Conservation (phyloP, 768 basidiomycete species). For the Infundibulicybe gibba region DNA sequence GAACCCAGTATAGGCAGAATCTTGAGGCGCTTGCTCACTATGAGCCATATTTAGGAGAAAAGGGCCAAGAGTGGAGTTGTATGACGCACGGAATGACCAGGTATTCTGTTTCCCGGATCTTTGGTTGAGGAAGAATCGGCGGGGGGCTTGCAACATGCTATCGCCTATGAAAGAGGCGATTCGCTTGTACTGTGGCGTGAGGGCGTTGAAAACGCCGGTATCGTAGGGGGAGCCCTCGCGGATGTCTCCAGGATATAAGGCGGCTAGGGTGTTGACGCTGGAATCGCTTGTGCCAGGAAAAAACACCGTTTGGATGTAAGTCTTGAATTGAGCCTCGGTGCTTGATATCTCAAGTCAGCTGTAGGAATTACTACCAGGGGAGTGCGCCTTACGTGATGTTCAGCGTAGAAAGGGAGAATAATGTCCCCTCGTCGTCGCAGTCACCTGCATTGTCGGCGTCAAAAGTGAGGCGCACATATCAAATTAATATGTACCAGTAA, state of each 20-base stretch:
- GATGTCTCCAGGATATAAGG: conserved; percentile 33
- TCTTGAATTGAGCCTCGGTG: conserved; percentile 18
- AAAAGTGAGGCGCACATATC: too few species aligned
- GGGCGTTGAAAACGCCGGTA: conserved; percentile 34
- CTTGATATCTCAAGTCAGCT: conserved; percentile 6
- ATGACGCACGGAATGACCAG: conserved; percentile 41
- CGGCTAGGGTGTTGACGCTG: conserved; percentile 13
- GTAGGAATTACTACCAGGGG: not conserved
- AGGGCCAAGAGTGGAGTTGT: too few species aligned
- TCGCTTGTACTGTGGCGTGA: conserved; percentile 48
- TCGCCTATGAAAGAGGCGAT: conserved; percentile 50
- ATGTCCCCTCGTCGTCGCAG: too few species aligned
- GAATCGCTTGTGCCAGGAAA: conserved; percentile 14
- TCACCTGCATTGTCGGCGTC: conserved; percentile 33
- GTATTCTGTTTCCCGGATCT: conserved; percentile 34
- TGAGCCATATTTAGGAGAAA: too few species aligned
- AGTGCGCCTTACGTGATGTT: too few species aligned
- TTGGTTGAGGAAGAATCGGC: conserved; percentile 42
- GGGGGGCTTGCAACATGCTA: conserved; percentile 44
- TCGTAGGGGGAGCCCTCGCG: conserved; percentile 45
- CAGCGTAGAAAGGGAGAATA: too few species aligned
- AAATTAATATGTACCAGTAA: too few species aligned
- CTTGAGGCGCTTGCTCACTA: conserved; percentile 42
- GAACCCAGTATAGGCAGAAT: conserved; percentile 38
- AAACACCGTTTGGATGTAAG: conserved; percentile 22